Evolutionary conservation across 202 grass and related monocot genomes (phyloP), one percentile per base, ranked within the genome.

Genomic region (Saccharum hybrid): DNA sequence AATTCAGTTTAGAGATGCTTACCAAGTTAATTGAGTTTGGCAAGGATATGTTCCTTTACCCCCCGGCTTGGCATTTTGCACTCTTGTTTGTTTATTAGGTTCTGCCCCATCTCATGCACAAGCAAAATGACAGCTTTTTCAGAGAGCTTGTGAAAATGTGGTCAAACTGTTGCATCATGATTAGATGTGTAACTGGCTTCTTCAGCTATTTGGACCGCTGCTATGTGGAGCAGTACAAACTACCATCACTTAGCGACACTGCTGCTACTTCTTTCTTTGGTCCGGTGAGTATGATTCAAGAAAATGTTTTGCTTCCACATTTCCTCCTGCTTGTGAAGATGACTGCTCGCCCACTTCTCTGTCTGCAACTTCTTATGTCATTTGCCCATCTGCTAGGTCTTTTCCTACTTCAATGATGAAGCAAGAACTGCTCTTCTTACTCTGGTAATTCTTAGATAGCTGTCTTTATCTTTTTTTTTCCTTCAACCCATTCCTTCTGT

Each of bases 161-260:
- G 90, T 89, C 86, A 63, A 92, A 92, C 87, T 92, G 89, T 34
- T 36, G 76, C 62, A 31, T 40, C 76, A 89, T 89, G 86, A 30
- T 86, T 63, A 91, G 30, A 63, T 76, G 68, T 71, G 37, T 84
- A 78, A 57, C 21, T 71, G 85, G 85, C 6, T 88, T 91, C 61
- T 84, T 91, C n/a, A 16, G 49, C 78, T 88, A 91, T 82, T 71
- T 91, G 81, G 78, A 88, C 66, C 85, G 89, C 52, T 85, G 73
- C 78, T 88, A 66, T 82, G n/a, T 91, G 76, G 38, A 66, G 5
- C 85, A 88, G 4, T 68, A 3, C 75, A 88, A 67, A 82, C 72
- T 84, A 68, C 89, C 89, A 85, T 82, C 82, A 19, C 89, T 91
- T 28, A 63, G 68, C 59, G 61, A 84, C n/a, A 1, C 59, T 81